Conservation (phyloP, 495 filamentous ascomycete genomes). For the Xylaria telfairii region DNA sequence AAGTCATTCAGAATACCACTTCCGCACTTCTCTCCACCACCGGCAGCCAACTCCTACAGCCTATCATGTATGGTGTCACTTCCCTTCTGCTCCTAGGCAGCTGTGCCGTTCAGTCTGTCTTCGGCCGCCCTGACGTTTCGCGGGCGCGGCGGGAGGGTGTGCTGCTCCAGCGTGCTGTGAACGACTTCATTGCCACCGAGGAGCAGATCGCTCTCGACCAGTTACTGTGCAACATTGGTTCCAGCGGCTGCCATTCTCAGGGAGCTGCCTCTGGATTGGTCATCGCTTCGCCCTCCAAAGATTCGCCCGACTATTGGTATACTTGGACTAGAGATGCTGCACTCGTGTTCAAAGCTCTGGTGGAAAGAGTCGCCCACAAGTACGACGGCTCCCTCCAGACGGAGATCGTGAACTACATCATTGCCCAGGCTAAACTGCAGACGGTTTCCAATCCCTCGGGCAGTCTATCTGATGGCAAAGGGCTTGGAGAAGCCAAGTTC, state of each 20-base stretch:
- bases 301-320: conserved; percentile 65
- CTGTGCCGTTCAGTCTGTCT: conserved; percentile 52
- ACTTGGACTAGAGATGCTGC: conserved; percentile 79
- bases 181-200: conserved; percentile 63
- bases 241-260: conserved; percentile 53
- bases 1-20: conserved; percentile 30
- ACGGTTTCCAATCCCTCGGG: conserved; percentile 67
- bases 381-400: conserved; percentile 57
- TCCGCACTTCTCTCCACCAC: conserved; percentile 31
- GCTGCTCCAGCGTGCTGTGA: conserved; percentile 53
- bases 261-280: conserved; percentile 61
- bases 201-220: conserved; percentile 56
- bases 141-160: conserved; percentile 44
- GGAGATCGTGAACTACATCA: conserved; percentile 64
- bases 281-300: conserved; percentile 67
- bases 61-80: conserved; percentile 51
- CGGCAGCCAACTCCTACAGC: conserved; percentile 42
- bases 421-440: conserved; percentile 66
- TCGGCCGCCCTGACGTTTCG: conserved; percentile 47
- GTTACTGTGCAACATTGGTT: conserved; percentile 67
- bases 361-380: conserved; percentile 63
- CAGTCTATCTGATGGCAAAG: conserved; percentile 52
- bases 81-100: conserved; percentile 55
- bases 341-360: conserved; percentile 64
- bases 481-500: conserved; percentile 68